These are phyloP conservation scores for Hypoxylon sp. DNA, from an alignment of 2,329 filamentous ascomycete species.

Conservation along the genomic window DNA sequence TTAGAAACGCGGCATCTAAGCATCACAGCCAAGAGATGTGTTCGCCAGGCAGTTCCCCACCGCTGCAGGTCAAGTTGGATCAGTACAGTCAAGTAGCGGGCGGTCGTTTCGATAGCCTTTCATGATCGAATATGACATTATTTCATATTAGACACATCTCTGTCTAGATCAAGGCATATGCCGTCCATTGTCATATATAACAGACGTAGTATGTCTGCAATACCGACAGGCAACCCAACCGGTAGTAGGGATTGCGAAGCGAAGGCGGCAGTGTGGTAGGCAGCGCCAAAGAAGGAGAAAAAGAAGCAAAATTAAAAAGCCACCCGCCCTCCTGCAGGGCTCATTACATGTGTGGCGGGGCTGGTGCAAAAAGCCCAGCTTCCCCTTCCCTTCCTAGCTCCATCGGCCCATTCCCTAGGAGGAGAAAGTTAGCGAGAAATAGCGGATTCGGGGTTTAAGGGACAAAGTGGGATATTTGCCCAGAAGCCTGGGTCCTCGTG, in stretches of 20 bases:
- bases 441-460: conserved; percentile 34
- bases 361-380: conserved; percentile 43
- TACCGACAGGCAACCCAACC: conserved; percentile 16
- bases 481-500: conserved; percentile 15
- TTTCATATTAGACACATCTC: too few species aligned
- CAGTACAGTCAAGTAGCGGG: too few species aligned
- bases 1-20: too few species aligned
- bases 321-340: conserved; percentile 42
- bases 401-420: conserved; percentile 48
- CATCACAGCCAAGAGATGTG: too few species aligned
- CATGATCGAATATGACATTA: too few species aligned
- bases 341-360: conserved; percentile 44
- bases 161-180: too few species aligned
- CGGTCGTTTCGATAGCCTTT: too few species aligned
- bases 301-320: conserved; percentile 34
- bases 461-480: conserved; percentile 39
- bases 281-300: conserved; percentile 23
- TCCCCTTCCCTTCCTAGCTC: conserved; percentile 46
- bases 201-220: conserved; percentile 6
- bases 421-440: conserved; percentile 50
- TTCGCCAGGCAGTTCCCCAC: too few species aligned
- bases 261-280: conserved; percentile 4
- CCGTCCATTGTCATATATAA: too few species aligned
- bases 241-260: conserved; percentile 17
- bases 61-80: too few species aligned